These are phyloP conservation scores for Nothophaeocryptopus gaeumannii DNA, from an alignment of 2,329 filamentous ascomycete species.

Conservation along the genomic window DNA sequence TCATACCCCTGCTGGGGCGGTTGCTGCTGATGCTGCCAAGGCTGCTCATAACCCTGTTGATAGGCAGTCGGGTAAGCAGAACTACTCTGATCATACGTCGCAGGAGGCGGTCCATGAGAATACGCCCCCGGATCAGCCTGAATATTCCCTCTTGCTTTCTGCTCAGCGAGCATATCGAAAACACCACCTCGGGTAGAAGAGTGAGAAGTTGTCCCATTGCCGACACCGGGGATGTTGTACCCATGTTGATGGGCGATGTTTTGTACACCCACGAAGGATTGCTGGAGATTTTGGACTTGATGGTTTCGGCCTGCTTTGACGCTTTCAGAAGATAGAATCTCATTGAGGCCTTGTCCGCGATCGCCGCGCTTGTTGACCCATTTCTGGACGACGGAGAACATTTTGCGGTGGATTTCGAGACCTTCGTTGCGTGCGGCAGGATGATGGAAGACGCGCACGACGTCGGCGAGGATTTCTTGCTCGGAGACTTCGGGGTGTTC, in stretches of 20 bases:
- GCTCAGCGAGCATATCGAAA: conserved; percentile 30
- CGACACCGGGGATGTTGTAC: conserved; percentile 20
- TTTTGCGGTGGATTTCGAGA: conserved; percentile 77
- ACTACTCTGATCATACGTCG: conserved; percentile 30
- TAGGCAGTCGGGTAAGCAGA: conserved; percentile 34
- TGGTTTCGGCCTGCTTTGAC: conserved; percentile 84
- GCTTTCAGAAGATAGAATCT: conserved; percentile 75
- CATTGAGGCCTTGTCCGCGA: conserved; percentile 65
- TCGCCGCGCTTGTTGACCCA: conserved; percentile 74
- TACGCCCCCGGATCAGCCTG: conserved; percentile 23
- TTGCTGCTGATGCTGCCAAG: conserved; percentile 31
- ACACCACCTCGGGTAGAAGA: conserved; percentile 30
- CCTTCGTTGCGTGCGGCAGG: conserved; percentile 74
- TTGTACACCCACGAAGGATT: conserved; percentile 24
- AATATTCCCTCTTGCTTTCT: conserved; percentile 7
- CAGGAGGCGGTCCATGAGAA: conserved; percentile 24
- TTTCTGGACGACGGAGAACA: conserved; percentile 80
- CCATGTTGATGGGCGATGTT: conserved; percentile 26
- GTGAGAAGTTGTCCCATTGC: conserved; percentile 24
- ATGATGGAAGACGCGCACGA: conserved; percentile 84
- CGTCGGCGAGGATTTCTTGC: conserved; percentile 78
- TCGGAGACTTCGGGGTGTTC: conserved; percentile 80
- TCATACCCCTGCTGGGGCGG: conserved; percentile 20
- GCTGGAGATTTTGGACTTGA: conserved; percentile 30
- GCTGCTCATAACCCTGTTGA: conserved; percentile 36